These are phyloP conservation scores for Colletotrichum trifolii DNA, from an alignment of 2,329 filamentous ascomycete species.

Conservation along the genomic window DNA sequence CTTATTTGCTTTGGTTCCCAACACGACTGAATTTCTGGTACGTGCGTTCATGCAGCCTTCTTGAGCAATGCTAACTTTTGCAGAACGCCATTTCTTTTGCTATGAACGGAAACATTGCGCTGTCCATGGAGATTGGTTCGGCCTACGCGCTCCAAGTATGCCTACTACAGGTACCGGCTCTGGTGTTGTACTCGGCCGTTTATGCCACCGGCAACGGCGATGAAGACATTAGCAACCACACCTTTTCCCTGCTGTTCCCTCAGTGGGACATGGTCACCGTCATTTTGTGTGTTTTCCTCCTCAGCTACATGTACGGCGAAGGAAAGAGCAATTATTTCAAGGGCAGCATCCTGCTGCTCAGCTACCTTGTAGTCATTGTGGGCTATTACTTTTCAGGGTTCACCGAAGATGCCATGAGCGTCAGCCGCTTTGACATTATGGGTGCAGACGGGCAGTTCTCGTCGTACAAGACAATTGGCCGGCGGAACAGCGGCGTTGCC, in stretches of 20 bases:
- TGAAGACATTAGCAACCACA: slow-evolving; percentile 64
- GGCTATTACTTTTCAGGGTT: slow-evolving; percentile 88
- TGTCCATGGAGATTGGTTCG: slow-evolving; percentile 99
- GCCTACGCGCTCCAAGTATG: slow-evolving; percentile 97
- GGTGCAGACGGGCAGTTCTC: slow-evolving; percentile 61
- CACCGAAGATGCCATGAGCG: slow-evolving; percentile 56
- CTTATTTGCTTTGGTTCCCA: slow-evolving; percentile 94
- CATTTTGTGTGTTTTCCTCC: slow-evolving; percentile 92
- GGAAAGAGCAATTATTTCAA: slow-evolving; percentile 99
- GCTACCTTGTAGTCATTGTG: slow-evolving; percentile 90
- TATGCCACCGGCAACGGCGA: slow-evolving; percentile 53
- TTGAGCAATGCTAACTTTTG: slow-evolving; percentile 1
- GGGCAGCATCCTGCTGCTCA: slow-evolving; percentile 91
- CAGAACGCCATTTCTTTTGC: slow-evolving; percentile 98
- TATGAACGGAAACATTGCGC: slow-evolving; percentile 98
- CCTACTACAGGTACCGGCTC: slow-evolving; percentile 89
- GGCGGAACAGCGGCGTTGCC: slow-evolving; percentile 52
- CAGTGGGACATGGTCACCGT: slow-evolving; percentile 99
- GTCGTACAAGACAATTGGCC: slow-evolving; percentile 65
- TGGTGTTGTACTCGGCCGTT: slow-evolving; percentile 91
- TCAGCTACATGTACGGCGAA: slow-evolving; percentile 98
- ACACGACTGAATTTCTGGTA: slow-evolving; percentile 97
- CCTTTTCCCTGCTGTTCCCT: slow-evolving; percentile 91
- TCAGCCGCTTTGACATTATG: slow-evolving; percentile 65
- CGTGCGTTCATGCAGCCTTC: slow-evolving; percentile 46